A percentile compares a stretch with the other conserved stretches of the same genome.
These are phyloP conservation scores for Posidonia oceanica DNA, from an alignment of 116 monocot species.

Conservation along the genomic window DNA sequence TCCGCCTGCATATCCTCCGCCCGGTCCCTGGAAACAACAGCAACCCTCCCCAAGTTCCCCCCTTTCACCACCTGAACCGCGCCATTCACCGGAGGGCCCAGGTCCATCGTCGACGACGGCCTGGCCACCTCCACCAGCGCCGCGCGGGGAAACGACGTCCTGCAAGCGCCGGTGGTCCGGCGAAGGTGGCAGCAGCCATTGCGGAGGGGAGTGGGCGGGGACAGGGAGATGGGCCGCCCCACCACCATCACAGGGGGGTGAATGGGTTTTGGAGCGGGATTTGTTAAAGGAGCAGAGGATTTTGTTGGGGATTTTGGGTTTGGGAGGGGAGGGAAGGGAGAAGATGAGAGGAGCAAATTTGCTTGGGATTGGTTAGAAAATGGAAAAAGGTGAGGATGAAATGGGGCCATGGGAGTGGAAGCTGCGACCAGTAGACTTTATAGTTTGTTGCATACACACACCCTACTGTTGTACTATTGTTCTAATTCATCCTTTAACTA, in stretches of 20 bases:
- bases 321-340: neutral
- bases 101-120: neutral
- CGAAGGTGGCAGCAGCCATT: neutral
- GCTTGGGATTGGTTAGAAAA: neutral
- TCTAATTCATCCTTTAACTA: neutral
- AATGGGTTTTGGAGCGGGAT: neutral
- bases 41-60: neutral
- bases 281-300: neutral
- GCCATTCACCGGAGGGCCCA: neutral
- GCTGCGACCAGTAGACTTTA: neutral
- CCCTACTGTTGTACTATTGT: neutral
- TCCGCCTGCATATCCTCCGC: constrained; percentile 77
- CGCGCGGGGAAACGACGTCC: constrained; percentile 1
- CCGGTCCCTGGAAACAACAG: constrained; percentile 18
- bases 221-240: constrained; percentile 4
- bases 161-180: neutral
- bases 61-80: constrained; percentile 8
- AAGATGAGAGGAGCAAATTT: neutral
- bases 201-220: neutral
- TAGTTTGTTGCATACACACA: neutral
- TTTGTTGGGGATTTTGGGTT: neutral
- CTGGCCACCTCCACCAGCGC: constrained; percentile 22
- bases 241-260: neutral
- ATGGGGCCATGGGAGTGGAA: neutral
- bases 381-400: neutral